These are phyloP conservation scores for Herpetomonas tarakana DNA, from an alignment of 208 protist genomes.

Conservation along the genomic window DNA sequence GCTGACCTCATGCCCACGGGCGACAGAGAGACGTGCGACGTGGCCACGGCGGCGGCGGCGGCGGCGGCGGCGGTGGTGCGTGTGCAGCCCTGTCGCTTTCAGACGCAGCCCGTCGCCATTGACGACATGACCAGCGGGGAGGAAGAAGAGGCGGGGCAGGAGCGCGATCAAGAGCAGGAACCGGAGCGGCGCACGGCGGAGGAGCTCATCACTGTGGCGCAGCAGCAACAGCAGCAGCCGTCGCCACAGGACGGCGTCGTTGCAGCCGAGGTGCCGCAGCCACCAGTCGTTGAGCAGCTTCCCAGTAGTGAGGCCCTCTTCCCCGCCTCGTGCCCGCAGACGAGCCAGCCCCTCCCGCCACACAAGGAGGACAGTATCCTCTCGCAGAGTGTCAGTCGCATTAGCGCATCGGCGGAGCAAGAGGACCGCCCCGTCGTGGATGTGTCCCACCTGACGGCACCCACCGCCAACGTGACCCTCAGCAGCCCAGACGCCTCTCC, in stretches of 20 bases:
- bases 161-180: too few species aligned
- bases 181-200: conserved; percentile 8
- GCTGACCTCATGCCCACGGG: conserved; percentile 25
- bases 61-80: neutral
- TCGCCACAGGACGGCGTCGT: too few species aligned
- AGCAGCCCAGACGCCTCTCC: too few species aligned
- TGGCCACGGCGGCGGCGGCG: neutral
- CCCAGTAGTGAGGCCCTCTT: neutral
- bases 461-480: too few species aligned
- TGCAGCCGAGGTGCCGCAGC: too few species aligned
- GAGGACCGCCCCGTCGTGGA: too few species aligned
- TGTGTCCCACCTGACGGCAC: too few species aligned
- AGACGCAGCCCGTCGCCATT: conserved; percentile 1
- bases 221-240: conserved; percentile 12
- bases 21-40: too few species aligned
- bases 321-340: neutral
- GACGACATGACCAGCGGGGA: neutral
- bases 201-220: conserved; percentile 8
- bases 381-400: too few species aligned
- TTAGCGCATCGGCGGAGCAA: too few species aligned
- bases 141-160: neutral
- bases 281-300: conserved; percentile 7
- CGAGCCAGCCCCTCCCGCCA: neutral
- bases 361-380: too few species aligned
- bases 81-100: conserved; percentile 1